A percentile compares a stretch with the other conserved stretches of the same genome.
Conservation (phyloP, 805 yeast species). For the Sugiyamaella qingdaonensis region DNA sequence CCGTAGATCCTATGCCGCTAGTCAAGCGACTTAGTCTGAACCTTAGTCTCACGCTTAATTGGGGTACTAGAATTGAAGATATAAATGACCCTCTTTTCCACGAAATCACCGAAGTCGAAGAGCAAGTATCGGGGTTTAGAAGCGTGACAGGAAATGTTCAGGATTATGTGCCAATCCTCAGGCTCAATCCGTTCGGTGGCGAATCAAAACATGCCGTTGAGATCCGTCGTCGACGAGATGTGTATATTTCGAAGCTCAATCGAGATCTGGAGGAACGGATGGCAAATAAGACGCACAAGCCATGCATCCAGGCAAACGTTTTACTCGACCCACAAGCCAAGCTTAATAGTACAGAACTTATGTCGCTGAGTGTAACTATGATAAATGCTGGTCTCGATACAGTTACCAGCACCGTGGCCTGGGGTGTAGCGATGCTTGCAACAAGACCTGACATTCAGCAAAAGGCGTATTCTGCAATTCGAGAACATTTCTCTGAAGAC, state of each 20-base stretch:
- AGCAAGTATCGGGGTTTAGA: conserved; percentile 31
- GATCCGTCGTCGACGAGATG: conserved; percentile 31
- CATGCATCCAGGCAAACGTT: conserved; percentile 35
- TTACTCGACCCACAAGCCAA: conserved; percentile 28
- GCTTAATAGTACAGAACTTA: conserved; percentile 39
- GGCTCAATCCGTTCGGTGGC: conserved; percentile 32
- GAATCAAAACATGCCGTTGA: conserved; percentile 28
- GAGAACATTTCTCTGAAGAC: conserved; percentile 30
- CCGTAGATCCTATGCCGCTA: conserved; percentile 29
- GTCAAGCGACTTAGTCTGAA: conserved; percentile 38
- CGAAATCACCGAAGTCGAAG: conserved; percentile 33
- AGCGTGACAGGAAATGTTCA: conserved; percentile 38
- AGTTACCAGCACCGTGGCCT: conserved; percentile 57
- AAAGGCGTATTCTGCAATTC: conserved; percentile 42
- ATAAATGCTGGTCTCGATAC: conserved; percentile 77
- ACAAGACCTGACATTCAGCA: conserved; percentile 38
- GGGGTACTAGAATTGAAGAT: conserved; percentile 38
- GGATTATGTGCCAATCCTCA: conserved; percentile 36
- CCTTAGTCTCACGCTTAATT: conserved; percentile 37
- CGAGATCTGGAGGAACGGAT: conserved; percentile 28
- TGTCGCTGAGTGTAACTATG: conserved; percentile 63
- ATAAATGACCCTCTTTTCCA: conserved; percentile 29
- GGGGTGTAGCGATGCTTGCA: conserved; percentile 57
- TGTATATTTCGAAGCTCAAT: conserved; percentile 31
- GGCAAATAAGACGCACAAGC: conserved; percentile 29